Conservation (phyloP, 352 stramenopile species). For the Phytophthora foliorum region DNA sequence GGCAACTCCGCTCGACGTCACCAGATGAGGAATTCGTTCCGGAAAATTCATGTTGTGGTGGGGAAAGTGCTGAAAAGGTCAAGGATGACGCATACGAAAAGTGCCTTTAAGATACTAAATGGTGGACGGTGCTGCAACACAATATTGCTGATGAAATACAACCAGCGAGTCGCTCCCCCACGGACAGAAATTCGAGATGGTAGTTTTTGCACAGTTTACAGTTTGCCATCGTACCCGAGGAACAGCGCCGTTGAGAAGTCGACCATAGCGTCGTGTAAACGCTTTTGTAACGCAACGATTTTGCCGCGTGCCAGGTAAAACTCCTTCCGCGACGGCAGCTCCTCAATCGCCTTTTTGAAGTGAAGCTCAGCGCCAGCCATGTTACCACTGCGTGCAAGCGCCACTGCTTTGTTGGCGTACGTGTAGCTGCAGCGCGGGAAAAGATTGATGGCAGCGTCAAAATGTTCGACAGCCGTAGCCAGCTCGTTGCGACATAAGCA, state of each 20-base stretch:
- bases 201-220: slow-evolving; percentile 48
- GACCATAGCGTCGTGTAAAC: slow-evolving; percentile 82
- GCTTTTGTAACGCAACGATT: slow-evolving; percentile 78
- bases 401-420: slow-evolving; percentile 76
- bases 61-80: neutral
- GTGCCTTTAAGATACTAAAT: neutral
- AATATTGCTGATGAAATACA: neutral
- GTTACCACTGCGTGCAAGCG: slow-evolving; percentile 50
- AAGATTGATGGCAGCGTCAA: slow-evolving; percentile 59
- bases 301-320: slow-evolving; percentile 77
- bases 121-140: neutral
- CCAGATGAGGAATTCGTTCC: slow-evolving; percentile 26
- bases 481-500: slow-evolving; percentile 50
- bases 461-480: slow-evolving; percentile 48
- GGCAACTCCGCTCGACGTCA: slow-evolving; percentile 32
- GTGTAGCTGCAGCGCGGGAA: slow-evolving; percentile 73
- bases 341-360: slow-evolving; percentile 77
- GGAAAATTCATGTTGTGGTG: slow-evolving; percentile 19
- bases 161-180: neutral
- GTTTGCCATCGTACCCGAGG: slow-evolving; percentile 76
- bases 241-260: slow-evolving; percentile 81
- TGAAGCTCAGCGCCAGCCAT: slow-evolving; percentile 50
- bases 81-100: neutral
- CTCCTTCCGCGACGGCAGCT: slow-evolving; percentile 70
- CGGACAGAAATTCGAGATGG: slow-evolving; percentile 11